Base-by-base conservation (phyloP, 2,329 filamentous ascomycete species). In the Claviceps quebecensis region DNA sequence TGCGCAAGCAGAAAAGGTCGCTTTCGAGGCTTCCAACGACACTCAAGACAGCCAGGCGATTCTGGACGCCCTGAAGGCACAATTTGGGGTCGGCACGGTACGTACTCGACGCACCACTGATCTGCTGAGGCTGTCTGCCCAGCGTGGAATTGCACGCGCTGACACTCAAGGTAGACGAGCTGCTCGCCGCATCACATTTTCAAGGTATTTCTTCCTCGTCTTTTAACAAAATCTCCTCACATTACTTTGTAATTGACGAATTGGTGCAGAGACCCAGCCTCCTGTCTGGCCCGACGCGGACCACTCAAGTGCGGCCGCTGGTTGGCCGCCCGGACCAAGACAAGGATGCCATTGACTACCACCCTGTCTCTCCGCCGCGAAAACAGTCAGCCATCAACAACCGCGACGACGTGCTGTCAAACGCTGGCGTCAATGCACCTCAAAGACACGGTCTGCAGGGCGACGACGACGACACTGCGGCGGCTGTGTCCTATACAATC, bases 41-140 rank as follows among this genome's bases (percentile, higher is more conserved):
- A 67, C 69, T 7, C 70, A 73, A 56, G 70, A 74, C 57, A 74
- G 68, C 61, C 71, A 73, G 59, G 60, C 63, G 26, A 60, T 73
- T 26, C 56, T 70, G 2, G 63, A 68, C 38, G 62, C 62, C 51
- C 64, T 71, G 56, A 65, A 64, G 54, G 61, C 59, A 19, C 61
- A 68, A 52, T 67, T 70, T 52, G 69, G 68, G 51, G 61, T 68
- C 16, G 65, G 61, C 46, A 58, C 61, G 61, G 70, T 72, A 63
- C 59, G 69, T 70, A 57, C 17, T 48, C 48, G 16, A 17, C 37
- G 17, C 37, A 34, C 29, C 29, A 34, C 9, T 34, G 29, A 4
- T 8, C 26, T 34, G 29, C 29, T 34, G 29, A 34, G 29, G 29
- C 29, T 11, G 9, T 34, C 9, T 34, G 9, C 29, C 29, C 29